Evolutionary conservation across 805 yeast genomes (phyloP).

Genomic region (Wickerhamomyces queroliae): DNA sequence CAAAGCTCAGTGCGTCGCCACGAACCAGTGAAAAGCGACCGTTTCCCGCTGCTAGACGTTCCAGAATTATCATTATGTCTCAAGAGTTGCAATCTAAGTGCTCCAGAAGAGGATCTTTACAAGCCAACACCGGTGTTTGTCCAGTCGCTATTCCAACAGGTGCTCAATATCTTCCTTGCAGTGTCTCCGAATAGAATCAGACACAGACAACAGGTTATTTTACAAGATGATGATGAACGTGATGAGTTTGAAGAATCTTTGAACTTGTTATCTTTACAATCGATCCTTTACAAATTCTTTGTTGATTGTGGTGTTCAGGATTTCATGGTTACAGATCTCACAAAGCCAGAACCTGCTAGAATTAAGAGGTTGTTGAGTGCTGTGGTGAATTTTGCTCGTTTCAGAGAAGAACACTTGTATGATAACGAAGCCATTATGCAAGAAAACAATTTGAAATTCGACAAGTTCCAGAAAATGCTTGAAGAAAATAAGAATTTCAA

Average conservation of each 20-base stretch:
- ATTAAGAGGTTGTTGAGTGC: slow-evolving; percentile 69
- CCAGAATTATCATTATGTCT: slow-evolving; percentile 54
- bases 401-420: slow-evolving; percentile 68
- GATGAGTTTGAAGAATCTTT: slow-evolving; percentile 36
- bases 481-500: slow-evolving; percentile 33
- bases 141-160: slow-evolving; percentile 50
- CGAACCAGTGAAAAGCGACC: slow-evolving; percentile 33
- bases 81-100: slow-evolving; percentile 55
- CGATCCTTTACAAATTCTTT: slow-evolving; percentile 56
- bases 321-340: slow-evolving; percentile 66
- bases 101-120: slow-evolving; percentile 50
- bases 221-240: slow-evolving; percentile 15
- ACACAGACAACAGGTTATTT: slow-evolving; percentile 10
- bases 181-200: slow-evolving; percentile 30
- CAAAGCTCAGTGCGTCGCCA: slow-evolving; percentile 12
- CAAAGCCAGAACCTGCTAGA: slow-evolving; percentile 70
- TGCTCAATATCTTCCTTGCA: slow-evolving; percentile 56
- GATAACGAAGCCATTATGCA: slow-evolving; percentile 62
- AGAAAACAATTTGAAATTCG: slow-evolving; percentile 44
- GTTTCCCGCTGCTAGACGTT: slow-evolving; percentile 57
- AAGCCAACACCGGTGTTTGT: slow-evolving; percentile 56
- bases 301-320: slow-evolving; percentile 73
- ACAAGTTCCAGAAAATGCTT: slow-evolving; percentile 36
- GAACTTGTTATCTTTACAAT: slow-evolving; percentile 48
- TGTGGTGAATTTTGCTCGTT: slow-evolving; percentile 78